Evolutionary conservation across 176 grass and related monocot species (phyloP).

Genomic region (Leersia perrieri): DNA sequence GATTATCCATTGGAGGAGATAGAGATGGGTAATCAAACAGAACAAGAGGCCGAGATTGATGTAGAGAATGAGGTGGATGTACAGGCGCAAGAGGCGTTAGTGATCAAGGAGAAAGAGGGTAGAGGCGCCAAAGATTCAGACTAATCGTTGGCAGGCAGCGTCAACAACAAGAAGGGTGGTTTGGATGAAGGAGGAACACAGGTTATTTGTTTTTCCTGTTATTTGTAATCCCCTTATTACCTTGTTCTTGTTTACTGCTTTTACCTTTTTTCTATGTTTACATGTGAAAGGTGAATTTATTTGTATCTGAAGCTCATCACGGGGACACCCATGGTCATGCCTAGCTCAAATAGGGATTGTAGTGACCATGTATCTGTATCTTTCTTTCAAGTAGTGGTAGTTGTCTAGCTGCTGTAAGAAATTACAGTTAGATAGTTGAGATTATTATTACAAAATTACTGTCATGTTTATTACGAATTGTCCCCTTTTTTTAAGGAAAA

Average conservation of each 20-base stretch:
- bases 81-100: neutral
- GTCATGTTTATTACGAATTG: neutral
- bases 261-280: neutral
- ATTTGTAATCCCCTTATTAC: neutral
- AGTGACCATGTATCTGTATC: neutral
- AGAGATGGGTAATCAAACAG: neutral
- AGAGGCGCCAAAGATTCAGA: neutral
- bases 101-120: neutral
- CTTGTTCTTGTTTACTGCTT: neutral
- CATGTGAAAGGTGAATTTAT: neutral
- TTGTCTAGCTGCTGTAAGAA: neutral
- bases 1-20: neutral
- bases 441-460: neutral
- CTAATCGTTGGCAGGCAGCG: fast-evolving
- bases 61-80: neutral
- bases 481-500: neutral
- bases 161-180: neutral
- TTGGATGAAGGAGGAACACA: neutral
- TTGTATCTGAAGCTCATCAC: neutral
- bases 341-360: neutral
- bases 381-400: neutral
- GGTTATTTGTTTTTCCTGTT: neutral
- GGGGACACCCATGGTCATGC: neutral
- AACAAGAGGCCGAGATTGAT: neutral
- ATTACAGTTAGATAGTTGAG: neutral